Conservation (phyloP, 1,139 yeast genomes). For the Yamadazyma sp. region DNA sequence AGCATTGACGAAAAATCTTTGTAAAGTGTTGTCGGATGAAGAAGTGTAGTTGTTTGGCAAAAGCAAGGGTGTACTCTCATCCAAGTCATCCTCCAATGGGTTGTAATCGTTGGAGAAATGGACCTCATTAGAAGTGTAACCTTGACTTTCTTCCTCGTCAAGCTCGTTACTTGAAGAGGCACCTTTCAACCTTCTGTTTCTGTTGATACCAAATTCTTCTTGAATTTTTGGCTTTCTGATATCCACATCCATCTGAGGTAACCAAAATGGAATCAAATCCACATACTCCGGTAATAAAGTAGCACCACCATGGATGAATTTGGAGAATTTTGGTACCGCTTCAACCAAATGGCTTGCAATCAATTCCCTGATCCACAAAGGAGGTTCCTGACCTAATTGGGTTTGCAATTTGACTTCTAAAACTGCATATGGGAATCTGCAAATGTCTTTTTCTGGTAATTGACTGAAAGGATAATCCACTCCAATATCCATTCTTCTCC, state of each 20-base stretch:
- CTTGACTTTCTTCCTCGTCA: slow-evolving; percentile 49
- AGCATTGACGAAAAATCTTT: slow-evolving; percentile 29
- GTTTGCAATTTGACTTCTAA: slow-evolving; percentile 96
- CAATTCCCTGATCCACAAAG: slow-evolving; percentile 92
- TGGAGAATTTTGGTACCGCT: slow-evolving; percentile 96
- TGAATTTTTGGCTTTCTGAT: slow-evolving; percentile 83
- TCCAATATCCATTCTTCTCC: slow-evolving; percentile 99
- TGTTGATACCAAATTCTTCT: slow-evolving; percentile 58
- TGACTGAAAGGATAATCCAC: slow-evolving; percentile 94
- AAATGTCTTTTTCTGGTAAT: slow-evolving; percentile 78
- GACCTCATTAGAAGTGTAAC: slow-evolving; percentile 36
- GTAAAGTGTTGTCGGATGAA: slow-evolving; percentile 29
- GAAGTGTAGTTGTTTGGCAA: slow-evolving; percentile 37
- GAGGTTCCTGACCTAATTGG: slow-evolving; percentile 98
- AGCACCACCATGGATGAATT: slow-evolving; percentile 95
- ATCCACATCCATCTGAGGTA: slow-evolving; percentile 96
- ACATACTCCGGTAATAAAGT: slow-evolving; percentile 80
- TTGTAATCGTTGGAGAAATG: slow-evolving; percentile 49
- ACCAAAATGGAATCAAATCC: slow-evolving; percentile 89
- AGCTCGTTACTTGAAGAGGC: slow-evolving; percentile 51
- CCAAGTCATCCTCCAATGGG: slow-evolving; percentile 51
- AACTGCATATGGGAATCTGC: slow-evolving; percentile 95
- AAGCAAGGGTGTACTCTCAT: slow-evolving; percentile 42
- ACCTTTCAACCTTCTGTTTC: slow-evolving; percentile 32
- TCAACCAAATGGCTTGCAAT: slow-evolving; percentile 91